These are phyloP conservation scores for Thuidium tamariscinum DNA, from an alignment of 225 moss, liverwort and hornwort genomes.

Conservation along the genomic window DNA sequence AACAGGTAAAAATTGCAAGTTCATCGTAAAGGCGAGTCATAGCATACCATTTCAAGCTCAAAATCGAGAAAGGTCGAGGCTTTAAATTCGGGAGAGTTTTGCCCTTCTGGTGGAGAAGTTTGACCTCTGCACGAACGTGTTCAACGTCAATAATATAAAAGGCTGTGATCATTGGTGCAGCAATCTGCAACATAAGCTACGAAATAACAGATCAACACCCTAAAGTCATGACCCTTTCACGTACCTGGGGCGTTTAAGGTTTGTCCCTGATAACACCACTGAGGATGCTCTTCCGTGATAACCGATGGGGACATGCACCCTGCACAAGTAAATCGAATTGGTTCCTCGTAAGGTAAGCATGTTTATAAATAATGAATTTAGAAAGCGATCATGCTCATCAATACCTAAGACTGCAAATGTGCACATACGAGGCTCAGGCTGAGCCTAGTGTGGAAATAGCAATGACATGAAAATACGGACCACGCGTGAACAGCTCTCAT, in stretches of 20 bases:
- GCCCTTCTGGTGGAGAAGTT: conserved; percentile 63
- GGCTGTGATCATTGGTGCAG: not conserved
- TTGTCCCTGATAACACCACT: conserved; percentile 58
- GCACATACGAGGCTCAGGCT: not conserved
- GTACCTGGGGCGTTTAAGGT: conserved; percentile 80
- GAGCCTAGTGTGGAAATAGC: not conserved
- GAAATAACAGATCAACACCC: not conserved
- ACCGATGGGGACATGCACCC: conserved; percentile 83
- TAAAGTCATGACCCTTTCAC: not conserved
- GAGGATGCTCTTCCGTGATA: conserved; percentile 96
- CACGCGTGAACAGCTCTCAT: not conserved
- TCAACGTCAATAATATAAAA: not conserved
- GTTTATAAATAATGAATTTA: not conserved
- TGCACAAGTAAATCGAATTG: conserved; percentile 10
- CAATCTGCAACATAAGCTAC: not conserved
- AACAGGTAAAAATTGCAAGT: not conserved
- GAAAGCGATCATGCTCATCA: not conserved
- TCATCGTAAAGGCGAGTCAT: not conserved
- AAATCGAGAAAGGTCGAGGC: conserved; percentile 67
- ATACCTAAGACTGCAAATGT: not conserved
- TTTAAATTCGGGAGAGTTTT: conserved; percentile 51
- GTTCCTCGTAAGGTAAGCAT: not conserved
- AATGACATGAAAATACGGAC: not conserved
- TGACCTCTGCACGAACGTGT: conserved; percentile 54
- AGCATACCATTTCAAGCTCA: conserved; percentile 82